Base-by-base conservation (phyloP, 1,284 basidiomycete genomes). In the Ceratobasidium papillatum region DNA sequence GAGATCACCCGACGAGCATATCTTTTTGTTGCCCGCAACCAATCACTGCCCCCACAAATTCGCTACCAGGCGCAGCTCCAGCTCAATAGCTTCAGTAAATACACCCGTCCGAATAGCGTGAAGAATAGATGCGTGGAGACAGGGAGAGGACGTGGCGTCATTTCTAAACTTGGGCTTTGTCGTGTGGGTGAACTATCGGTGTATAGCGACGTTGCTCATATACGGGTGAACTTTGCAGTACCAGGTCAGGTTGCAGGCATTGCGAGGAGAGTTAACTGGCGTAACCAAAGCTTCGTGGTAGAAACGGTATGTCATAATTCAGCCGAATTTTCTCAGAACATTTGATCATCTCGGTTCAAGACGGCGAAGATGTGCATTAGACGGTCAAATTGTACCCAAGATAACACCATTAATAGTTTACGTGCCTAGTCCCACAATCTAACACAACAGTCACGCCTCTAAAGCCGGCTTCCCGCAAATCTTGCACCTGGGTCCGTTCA, bases 11-110 rank as follows among this genome's bases (percentile, higher is more conserved):
- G 95, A 32, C 86, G 94, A 72, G 95, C 95, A 0, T 95, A 95
- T 82, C 90, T 97, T 75, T 94, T 90, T 82, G 91, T 97, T 77
- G 94, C 95, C 25, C 89, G 95, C 77, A 97, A 98, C 83, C 90
- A 94, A 80, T 88, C 89, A 0, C 84, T 97, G 12, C 90, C 95
- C 7, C 85, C 92, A 3, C 91, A 94, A 80, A 88, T 98, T 71
- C 92, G 97, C 75, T 95, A 97, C 83, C 94, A 96, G 80, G 96
- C 97, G n/a, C 96, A 98, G 82, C 86, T 98, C 75, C 94, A 97
- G 80, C 87, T 99, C 73, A 97, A 96, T 83, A 89, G 90, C 25
- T 94, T 98, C 80, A 91, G 89, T 75, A 88, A 89, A 63, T 93
- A 94, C 82, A 91, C 94, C 9, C 89, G 93, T 45, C 93, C 94